Conservation (phyloP, 306 rosid genomes). For the Amphicarpaea edgeworthii region DNA sequence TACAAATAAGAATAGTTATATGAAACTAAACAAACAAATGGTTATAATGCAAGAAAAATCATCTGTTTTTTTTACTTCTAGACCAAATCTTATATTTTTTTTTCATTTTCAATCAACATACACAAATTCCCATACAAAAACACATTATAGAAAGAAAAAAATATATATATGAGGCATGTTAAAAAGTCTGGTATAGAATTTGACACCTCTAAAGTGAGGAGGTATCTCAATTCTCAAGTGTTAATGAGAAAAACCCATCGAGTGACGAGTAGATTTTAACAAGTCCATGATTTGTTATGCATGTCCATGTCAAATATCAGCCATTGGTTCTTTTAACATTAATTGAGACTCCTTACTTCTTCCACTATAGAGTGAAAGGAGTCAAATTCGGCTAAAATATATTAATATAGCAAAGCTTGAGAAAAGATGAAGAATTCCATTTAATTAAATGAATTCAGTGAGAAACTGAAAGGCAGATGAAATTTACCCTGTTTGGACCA, state of each 20-base stretch:
- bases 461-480: not conserved
- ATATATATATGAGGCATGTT: not conserved
- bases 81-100: not conserved
- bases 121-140: not conserved
- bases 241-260: not conserved
- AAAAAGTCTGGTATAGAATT: not conserved
- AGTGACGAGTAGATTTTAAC: not conserved
- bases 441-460: not conserved
- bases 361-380: not conserved
- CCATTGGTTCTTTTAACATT: not conserved
- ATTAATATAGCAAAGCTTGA: slow-evolving; percentile 5
- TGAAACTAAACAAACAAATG: not conserved
- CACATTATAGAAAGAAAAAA: not conserved
- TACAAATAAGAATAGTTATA: not conserved
- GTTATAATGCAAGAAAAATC: not conserved
- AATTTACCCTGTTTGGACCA: slow-evolving; percentile 86
- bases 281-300: not conserved
- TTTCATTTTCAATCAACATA: not conserved
- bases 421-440: not conserved
- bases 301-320: not conserved
- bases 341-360: not conserved
- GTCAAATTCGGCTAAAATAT: not conserved
- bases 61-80: not conserved
- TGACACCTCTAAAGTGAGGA: not conserved
- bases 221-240: not conserved